Conservation (phyloP, 2,329 filamentous ascomycete species). For the Penicillium concentricum region DNA sequence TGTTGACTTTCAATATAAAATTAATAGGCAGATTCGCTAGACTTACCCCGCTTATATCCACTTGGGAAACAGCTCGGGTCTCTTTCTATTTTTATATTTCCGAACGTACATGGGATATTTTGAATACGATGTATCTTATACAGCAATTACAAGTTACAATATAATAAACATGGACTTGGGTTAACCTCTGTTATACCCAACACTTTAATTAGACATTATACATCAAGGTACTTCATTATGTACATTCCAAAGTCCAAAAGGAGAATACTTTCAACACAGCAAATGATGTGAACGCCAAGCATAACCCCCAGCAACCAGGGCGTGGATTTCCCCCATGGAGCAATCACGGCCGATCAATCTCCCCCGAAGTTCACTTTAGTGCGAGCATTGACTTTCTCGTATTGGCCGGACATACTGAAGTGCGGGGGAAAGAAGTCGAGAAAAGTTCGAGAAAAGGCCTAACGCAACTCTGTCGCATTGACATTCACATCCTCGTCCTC, state of each 20-base stretch:
- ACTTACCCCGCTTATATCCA: slow-evolving; percentile 8
- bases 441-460: slow-evolving; percentile 25
- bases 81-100: neutral
- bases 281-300: slow-evolving; percentile 27
- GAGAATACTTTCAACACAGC: no score
- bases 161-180: neutral
- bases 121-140: neutral
- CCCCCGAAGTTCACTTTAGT: neutral
- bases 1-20: neutral
- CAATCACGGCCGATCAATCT: neutral
- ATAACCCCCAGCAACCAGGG: neutral
- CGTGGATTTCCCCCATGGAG: neutral
- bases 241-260: neutral
- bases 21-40: neutral
- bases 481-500: neutral
- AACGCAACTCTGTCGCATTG: slow-evolving; percentile 12
- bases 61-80: neutral
- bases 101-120: neutral
- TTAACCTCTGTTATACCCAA: neutral
- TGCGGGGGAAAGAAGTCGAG: slow-evolving; percentile 7
- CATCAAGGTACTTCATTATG: neutral
- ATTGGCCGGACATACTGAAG: slow-evolving; percentile 3
- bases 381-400: slow-evolving; percentile 9
- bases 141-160: neutral
- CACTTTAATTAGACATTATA: neutral